These are phyloP conservation scores for Picochlorum sp. DNA, from an alignment of 139 green algal species.

Conservation along the genomic window DNA sequence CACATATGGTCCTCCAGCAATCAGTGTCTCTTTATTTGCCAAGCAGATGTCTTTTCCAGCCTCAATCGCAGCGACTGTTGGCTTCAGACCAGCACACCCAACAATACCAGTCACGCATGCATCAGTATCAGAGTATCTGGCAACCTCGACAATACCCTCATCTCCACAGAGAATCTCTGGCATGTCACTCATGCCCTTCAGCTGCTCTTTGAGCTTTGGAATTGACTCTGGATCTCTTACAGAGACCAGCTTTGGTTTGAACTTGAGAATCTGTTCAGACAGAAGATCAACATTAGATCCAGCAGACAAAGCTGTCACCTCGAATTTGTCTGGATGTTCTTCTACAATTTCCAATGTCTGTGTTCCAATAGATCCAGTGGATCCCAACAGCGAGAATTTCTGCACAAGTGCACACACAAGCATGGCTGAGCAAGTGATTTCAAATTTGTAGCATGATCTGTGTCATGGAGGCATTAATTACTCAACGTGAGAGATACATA, in stretches of 20 bases:
- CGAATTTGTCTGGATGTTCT: constrained; percentile 89
- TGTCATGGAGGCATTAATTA: not conserved
- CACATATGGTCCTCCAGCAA: constrained; percentile 86
- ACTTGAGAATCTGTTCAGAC: constrained; percentile 68
- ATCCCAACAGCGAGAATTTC: constrained; percentile 89
- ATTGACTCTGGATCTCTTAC: constrained; percentile 55
- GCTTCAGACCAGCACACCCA: constrained; percentile 90
- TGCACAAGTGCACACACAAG: constrained; percentile 35
- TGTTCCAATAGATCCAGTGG: constrained; percentile 95
- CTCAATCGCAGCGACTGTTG: constrained; percentile 94
- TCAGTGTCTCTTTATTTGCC: constrained; percentile 99
- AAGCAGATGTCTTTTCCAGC: constrained; percentile 97
- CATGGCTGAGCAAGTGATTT: too few relatives aligned
- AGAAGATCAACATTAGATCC: constrained; percentile 90
- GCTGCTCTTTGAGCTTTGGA: constrained; percentile 39
- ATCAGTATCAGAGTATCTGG: constrained; percentile 36
- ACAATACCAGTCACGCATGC: constrained; percentile 81
- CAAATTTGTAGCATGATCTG: not conserved
- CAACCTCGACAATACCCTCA: constrained; percentile 75
- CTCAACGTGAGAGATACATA: not conserved
- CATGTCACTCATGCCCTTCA: constrained; percentile 40
- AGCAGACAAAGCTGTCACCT: constrained; percentile 86
- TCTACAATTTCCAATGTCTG: constrained; percentile 97
- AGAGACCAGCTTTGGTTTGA: constrained; percentile 83
- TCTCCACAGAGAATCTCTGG: constrained; percentile 89